Evolutionary conservation across 768 basidiomycete species (phyloP).

Genomic region (Tylopilus subfusipes): DNA sequence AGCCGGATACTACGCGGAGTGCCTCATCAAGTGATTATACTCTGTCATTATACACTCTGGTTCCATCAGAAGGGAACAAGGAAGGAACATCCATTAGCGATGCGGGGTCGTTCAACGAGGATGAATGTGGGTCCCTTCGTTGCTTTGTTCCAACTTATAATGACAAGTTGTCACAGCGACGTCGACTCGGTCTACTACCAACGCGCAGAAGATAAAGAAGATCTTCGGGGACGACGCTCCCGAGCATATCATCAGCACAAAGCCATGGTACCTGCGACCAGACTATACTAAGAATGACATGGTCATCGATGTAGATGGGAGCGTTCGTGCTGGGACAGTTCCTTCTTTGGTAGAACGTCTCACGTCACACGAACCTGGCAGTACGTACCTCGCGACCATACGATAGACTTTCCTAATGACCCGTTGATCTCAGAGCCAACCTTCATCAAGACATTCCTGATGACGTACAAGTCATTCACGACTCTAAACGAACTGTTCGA

Average conservation of each 20-base stretch:
- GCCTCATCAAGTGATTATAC: slow-evolving; percentile 24
- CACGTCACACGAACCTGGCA: slow-evolving; percentile 85
- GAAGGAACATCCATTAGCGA: slow-evolving; percentile 23
- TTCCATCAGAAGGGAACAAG: slow-evolving; percentile 19
- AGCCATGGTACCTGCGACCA: slow-evolving; percentile 83
- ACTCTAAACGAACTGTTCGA: slow-evolving; percentile 79
- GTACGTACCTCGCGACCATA: slow-evolving; percentile 41
- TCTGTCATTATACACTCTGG: slow-evolving; percentile 24
- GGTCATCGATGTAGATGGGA: slow-evolving; percentile 78
- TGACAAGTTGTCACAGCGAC: slow-evolving; percentile 19
- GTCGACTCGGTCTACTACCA: slow-evolving; percentile 24
- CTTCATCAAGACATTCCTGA: slow-evolving; percentile 86
- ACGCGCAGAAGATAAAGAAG: slow-evolving; percentile 58
- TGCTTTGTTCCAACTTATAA: not conserved
- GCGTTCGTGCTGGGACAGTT: slow-evolving; percentile 83
- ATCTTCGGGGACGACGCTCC: slow-evolving; percentile 63
- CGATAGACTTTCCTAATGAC: slow-evolving; percentile 1
- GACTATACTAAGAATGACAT: slow-evolving; percentile 81
- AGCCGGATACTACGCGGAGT: slow-evolving; percentile 16
- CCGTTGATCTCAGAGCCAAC: slow-evolving; percentile 53
- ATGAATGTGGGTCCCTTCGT: slow-evolving; percentile 20
- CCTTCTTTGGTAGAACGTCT: slow-evolving; percentile 83
- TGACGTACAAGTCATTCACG: slow-evolving; percentile 96
- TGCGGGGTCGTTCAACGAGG: slow-evolving; percentile 17
- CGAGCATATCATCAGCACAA: slow-evolving; percentile 41